Evolutionary conservation across 1,139 yeast species (phyloP).

Genomic region (Magnusiomyces paraingens): DNA sequence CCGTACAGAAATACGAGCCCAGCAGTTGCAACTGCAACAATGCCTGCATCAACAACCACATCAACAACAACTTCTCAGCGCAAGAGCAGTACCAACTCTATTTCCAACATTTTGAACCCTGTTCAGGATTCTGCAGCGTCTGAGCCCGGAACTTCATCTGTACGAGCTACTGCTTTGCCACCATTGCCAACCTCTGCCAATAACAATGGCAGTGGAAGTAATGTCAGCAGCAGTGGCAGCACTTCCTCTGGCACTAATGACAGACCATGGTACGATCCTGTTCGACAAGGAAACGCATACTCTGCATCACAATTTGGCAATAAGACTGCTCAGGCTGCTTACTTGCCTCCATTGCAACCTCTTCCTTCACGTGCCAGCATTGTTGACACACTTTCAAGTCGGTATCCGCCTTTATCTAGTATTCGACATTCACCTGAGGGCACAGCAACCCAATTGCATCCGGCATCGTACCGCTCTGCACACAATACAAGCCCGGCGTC

Average conservation of each 20-base stretch:
- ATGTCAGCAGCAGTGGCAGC: no score
- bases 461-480: not conserved
- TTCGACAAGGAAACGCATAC: slow-evolving; percentile 2
- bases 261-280: slow-evolving; percentile 5
- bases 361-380: not conserved
- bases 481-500: slow-evolving; percentile 6
- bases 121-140: not conserved
- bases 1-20: slow-evolving; percentile 3
- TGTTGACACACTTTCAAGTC: not conserved
- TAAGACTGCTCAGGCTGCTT: slow-evolving; percentile 7
- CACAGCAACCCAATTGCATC: not conserved
- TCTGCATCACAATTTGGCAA: slow-evolving; percentile 1
- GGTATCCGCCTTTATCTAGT: not conserved
- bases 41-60: no score
- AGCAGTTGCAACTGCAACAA: not conserved
- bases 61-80: not conserved
- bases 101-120: slow-evolving; percentile 6
- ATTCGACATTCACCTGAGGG: slow-evolving; percentile 1
- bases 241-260: not conserved
- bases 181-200: not conserved
- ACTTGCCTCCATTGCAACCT: slow-evolving; percentile 2
- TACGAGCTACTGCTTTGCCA: not conserved
- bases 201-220: no score
- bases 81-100: slow-evolving; percentile 2
- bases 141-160: not conserved